Evolutionary conservation across 257 asterid genomes (phyloP), one percentile per base, ranked within the genome.

Genomic region (Fraxinus excelsior): DNA sequence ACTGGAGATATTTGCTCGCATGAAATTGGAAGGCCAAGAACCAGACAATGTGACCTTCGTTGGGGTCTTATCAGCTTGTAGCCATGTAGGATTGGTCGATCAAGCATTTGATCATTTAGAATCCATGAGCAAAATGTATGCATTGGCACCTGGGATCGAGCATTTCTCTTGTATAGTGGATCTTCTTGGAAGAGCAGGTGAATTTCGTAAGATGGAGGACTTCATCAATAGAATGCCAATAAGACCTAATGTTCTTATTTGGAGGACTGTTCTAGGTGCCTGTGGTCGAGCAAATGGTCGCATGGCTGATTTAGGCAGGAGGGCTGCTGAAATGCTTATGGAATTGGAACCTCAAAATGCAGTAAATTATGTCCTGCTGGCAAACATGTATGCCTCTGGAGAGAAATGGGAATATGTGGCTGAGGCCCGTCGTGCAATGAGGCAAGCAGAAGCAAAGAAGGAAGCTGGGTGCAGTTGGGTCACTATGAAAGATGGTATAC

Each of bases 381-480:
- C 97, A 1, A 94, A 94, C 86, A 89, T 94, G 97, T 89, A 94
- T 73, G 98, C 98, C 32, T 89, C 97, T 3, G 88, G 85, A 1
- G 92, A 86, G 60, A 86, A 85, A 82, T 94, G 98, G 98, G 94
- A 88, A 29, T 75, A 82, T 31, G 90, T 94, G 51, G 96, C 92
- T 38, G 89, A 92, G 82, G 90, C 97, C 16, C 86, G 97, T 26
- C 70, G 70, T 18, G 88, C 85, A 40, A 94, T 94, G 97, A 78
- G 81, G 74, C 84, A 72, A 44, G 93, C 90, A 16, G 86, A 87
- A 29, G 97, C 83, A 2, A 89, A 73, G 78, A 94, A 94, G 74
- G 98, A 94, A 84, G 88, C 94, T 0, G 98, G 98, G 0, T 89
- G 97, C 80, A 94, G 98, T 74, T 94, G 98, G 98, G 98, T 94